phyloP scores from a whole-genome alignment of 164 flowering plant species.

The Litsea cubeba region DNA sequence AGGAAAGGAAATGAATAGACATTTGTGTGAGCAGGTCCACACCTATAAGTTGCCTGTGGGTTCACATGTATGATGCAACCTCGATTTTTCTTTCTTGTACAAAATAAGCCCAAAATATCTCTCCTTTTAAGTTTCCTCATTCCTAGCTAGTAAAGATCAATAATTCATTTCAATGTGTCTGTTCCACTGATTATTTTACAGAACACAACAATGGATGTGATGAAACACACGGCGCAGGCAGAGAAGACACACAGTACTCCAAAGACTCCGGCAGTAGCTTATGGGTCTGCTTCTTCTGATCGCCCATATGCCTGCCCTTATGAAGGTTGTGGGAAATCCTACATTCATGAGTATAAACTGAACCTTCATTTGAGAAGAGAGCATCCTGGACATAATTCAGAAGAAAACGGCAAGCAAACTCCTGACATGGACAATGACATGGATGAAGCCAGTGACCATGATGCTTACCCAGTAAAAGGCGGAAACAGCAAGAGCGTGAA shows the following conservation, averaged over 20 bases:
- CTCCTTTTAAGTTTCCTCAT: not conserved
- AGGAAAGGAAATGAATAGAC: too few relatives aligned
- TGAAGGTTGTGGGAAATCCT: constrained; percentile 86
- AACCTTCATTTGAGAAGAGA: constrained; percentile 87
- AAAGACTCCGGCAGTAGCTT: constrained; percentile 45
- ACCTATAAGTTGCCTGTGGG: not conserved
- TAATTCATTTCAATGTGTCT: not conserved
- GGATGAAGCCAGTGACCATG: constrained; percentile 88
- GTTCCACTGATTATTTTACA: constrained; percentile 13
- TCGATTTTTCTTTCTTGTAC: too few relatives aligned
- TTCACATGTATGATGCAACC: not conserved
- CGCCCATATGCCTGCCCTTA: constrained; percentile 93
- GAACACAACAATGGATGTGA: constrained; percentile 30
- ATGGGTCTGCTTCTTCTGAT: constrained; percentile 70
- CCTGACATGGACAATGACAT: constrained; percentile 54
- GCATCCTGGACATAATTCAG: constrained; percentile 81
- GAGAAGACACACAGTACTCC: constrained; percentile 53
- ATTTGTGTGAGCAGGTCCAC: not conserved
- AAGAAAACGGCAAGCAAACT: constrained; percentile 58
- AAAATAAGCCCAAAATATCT: not conserved
- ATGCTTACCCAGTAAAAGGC: constrained; percentile 45
- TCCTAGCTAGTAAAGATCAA: too few relatives aligned
- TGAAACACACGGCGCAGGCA: constrained; percentile 49
- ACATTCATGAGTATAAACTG: constrained; percentile 95
- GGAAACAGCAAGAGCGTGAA: constrained; percentile 41